A percentile compares a stretch with the other conserved stretches of the same genome.
Evolutionary conservation across 1,284 basidiomycete genomes (phyloP).

Genomic region (Tilletia horrida): DNA sequence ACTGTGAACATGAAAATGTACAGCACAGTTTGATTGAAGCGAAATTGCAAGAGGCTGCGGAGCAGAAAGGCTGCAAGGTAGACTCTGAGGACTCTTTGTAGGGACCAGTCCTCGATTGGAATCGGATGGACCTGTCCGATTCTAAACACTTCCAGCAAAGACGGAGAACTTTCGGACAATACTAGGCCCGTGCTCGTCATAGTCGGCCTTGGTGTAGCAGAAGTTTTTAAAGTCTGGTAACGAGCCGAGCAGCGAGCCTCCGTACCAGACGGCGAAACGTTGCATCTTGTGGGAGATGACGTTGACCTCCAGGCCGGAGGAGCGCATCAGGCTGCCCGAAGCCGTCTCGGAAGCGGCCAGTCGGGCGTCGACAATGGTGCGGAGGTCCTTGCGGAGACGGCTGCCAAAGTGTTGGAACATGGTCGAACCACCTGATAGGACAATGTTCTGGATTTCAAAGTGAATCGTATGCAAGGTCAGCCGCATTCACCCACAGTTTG

Average conservation of each 20-base stretch:
- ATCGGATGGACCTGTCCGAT: too few relatives aligned
- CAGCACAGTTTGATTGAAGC: too few relatives aligned
- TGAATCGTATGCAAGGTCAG: neutral
- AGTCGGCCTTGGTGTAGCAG: constrained; percentile 94
- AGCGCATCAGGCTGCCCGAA: constrained; percentile 71
- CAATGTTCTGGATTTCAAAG: constrained; percentile 70
- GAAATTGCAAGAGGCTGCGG: too few relatives aligned
- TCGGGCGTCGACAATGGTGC: constrained; percentile 85
- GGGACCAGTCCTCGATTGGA: too few relatives aligned
- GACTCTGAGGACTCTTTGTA: too few relatives aligned
- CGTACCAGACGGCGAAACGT: constrained; percentile 97
- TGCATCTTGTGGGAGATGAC: constrained; percentile 98
- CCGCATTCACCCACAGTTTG: too few relatives aligned
- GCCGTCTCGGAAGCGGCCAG: constrained; percentile 73
- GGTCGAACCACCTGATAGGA: constrained; percentile 88
- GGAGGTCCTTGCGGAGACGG: constrained; percentile 89
- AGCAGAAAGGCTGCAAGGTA: too few relatives aligned
- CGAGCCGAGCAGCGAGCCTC: constrained; percentile 69
- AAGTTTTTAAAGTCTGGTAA: constrained; percentile 96
- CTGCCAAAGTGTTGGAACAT: constrained; percentile 98
- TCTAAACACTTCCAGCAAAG: constrained; percentile 42
- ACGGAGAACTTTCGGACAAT: constrained; percentile 62
- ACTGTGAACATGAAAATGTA: too few relatives aligned
- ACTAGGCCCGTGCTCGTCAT: constrained; percentile 93
- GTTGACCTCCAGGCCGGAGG: constrained; percentile 57